phyloP scores from a whole-genome alignment of 2,329 filamentous ascomycete genomes.

The Calonectria hongkongensis region DNA sequence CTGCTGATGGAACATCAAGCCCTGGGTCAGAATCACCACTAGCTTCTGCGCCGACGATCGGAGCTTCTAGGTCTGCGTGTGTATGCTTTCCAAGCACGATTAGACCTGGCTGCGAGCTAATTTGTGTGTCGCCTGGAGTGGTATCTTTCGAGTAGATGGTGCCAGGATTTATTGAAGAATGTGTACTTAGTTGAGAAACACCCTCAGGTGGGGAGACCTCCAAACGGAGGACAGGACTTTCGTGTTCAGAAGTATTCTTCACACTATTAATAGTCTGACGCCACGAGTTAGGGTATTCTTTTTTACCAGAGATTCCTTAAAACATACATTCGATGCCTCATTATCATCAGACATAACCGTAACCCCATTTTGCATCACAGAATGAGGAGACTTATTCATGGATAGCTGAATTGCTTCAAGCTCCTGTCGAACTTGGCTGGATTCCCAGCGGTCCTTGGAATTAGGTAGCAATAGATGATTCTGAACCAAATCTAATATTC shows the following conservation, averaged over 20 bases:
- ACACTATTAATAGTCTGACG: too few species aligned
- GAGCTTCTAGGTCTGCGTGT: not conserved
- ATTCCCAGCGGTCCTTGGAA: not conserved
- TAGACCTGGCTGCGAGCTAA: not conserved
- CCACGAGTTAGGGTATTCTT: too few species aligned
- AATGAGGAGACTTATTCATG: not conserved
- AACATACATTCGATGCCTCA: too few species aligned
- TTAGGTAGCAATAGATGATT: not conserved
- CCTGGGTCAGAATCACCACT: too few species aligned
- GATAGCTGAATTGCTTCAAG: not conserved
- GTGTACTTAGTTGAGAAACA: not conserved
- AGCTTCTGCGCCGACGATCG: too few species aligned
- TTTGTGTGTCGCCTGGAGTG: not conserved
- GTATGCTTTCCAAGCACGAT: not conserved
- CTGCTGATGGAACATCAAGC: too few species aligned
- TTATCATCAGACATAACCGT: too few species aligned
- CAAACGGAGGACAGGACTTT: too few species aligned
- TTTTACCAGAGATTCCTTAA: too few species aligned
- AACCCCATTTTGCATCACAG: not conserved
- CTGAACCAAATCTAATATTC: not conserved
- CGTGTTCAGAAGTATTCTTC: too few species aligned
- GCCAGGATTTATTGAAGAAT: not conserved
- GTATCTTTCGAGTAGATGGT: not conserved
- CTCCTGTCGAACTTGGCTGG: not conserved
- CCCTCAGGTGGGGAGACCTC: not conserved